phyloP scores from a whole-genome alignment of 1,139 yeast species.

The Candida sp. region DNA sequence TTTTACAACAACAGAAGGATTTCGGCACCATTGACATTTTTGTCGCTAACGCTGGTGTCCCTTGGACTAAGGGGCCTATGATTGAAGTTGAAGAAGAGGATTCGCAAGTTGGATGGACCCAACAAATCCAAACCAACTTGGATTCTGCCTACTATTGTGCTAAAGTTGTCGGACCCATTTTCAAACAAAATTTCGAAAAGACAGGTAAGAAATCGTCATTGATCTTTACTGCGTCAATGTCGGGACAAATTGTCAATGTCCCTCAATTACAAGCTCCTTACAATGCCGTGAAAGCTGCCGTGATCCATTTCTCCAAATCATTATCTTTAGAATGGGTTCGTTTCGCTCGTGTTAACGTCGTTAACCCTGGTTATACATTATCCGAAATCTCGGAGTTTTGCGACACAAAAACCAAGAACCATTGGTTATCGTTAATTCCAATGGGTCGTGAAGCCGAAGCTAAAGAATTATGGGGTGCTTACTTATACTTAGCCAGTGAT shows the following conservation, averaged over 20 bases:
- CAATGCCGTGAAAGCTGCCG: conserved; percentile 86
- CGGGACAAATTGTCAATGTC: conserved; percentile 52
- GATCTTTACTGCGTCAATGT: conserved; percentile 61
- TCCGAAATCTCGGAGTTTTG: conserved; percentile 52
- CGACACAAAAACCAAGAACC: conserved; percentile 24
- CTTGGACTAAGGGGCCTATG: conserved; percentile 74
- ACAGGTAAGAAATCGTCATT: conserved; percentile 45
- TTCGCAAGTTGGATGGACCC: conserved; percentile 46
- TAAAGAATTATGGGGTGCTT: conserved; percentile 80
- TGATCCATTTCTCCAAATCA: conserved; percentile 71
- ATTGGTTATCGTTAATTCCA: conserved; percentile 56
- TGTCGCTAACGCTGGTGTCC: conserved; percentile 87
- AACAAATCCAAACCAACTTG: conserved; percentile 49
- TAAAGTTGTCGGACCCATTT: conserved; percentile 49
- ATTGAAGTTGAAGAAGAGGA: conserved; percentile 42
- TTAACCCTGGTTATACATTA: conserved; percentile 77
- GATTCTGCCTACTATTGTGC: conserved; percentile 60
- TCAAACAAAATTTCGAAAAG: conserved; percentile 28
- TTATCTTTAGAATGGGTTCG: conserved; percentile 86
- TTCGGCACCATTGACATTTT: conserved; percentile 73
- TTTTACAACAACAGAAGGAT: conserved; percentile 55
- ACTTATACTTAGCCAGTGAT: conserved; percentile 74
- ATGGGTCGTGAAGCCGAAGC: conserved; percentile 78
- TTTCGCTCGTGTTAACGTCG: conserved; percentile 70
- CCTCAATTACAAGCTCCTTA: conserved; percentile 82